phyloP scores from a whole-genome alignment of 2,329 filamentous ascomycete genomes.

The Alternaria longipes region DNA sequence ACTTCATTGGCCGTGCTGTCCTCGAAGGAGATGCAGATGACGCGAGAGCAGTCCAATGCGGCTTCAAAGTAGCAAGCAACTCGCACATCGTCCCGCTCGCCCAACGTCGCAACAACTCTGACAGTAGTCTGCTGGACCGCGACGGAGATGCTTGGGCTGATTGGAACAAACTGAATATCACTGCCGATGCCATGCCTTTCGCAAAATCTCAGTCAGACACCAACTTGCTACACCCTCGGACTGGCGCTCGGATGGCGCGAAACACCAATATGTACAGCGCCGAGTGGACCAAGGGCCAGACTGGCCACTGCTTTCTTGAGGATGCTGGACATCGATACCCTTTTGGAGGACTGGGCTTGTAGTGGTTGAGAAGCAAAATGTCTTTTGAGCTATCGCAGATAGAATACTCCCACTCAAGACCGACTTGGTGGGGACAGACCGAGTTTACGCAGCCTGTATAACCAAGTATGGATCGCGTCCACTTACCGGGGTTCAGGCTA shows the following conservation, averaged over 20 bases:
- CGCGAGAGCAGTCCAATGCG: constrained; percentile 15
- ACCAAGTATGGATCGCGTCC: neutral
- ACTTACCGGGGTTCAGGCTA: neutral
- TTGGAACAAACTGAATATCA: constrained; percentile 13
- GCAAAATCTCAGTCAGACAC: neutral
- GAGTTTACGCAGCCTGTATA: neutral
- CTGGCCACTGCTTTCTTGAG: constrained; percentile 1
- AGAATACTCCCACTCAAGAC: neutral
- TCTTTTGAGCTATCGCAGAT: neutral
- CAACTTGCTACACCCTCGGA: neutral
- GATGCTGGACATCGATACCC: constrained; percentile 3
- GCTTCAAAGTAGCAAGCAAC: constrained; percentile 13
- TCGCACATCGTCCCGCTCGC: neutral
- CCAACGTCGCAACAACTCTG: constrained; percentile 6
- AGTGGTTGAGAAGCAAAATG: neutral
- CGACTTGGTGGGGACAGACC: neutral
- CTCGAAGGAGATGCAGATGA: constrained; percentile 14
- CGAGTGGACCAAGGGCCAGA: neutral
- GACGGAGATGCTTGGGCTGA: constrained; percentile 15
- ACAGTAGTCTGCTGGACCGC: constrained; percentile 17
- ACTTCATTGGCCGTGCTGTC: constrained; percentile 11
- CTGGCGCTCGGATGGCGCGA: neutral
- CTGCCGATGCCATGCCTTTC: constrained; percentile 13
- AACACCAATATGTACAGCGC: neutral
- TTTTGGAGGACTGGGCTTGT: constrained; percentile 1